These are phyloP conservation scores for Solanum bulbocastanum DNA, from an alignment of 257 asterid genomes.

Conservation along the genomic window DNA sequence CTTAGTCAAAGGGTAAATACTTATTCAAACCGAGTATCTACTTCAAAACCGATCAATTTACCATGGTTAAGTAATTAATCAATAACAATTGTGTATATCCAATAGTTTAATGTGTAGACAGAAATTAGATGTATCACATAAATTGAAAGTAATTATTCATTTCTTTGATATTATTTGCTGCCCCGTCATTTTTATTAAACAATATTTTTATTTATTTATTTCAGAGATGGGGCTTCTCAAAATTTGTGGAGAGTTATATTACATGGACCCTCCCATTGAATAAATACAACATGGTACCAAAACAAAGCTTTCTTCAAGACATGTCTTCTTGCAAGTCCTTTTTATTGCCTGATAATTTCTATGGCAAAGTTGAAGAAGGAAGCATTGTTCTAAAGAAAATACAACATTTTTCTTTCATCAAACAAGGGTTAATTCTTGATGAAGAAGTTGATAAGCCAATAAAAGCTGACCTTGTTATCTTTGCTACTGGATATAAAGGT, in stretches of 20 bases:
- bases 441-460: conserved; percentile 21
- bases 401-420: conserved; percentile 14
- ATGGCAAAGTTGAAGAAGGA: conserved; percentile 43
- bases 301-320: conserved; percentile 26
- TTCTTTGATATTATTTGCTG: too few relatives aligned
- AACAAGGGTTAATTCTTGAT: conserved; percentile 35
- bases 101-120: neutral
- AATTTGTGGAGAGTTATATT: conserved; percentile 39
- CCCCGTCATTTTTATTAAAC: too few relatives aligned
- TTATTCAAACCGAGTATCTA: rapidly evolving
- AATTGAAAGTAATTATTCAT: neutral
- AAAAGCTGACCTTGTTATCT: conserved; percentile 36
- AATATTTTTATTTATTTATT: neutral
- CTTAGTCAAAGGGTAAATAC: neutral
- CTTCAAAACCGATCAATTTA: neutral
- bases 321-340: conserved; percentile 28
- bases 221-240: conserved; percentile 55
- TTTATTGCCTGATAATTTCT: conserved; percentile 28
- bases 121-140: neutral
- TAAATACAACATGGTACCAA: conserved; percentile 47
- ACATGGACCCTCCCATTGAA: conserved; percentile 40
- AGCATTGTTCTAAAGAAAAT: conserved; percentile 36
- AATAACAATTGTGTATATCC: neutral
- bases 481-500: conserved; percentile 59
- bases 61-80: neutral